phyloP scores from a whole-genome alignment of 1,139 yeast genomes.

The Suhomyces yuchorum region DNA sequence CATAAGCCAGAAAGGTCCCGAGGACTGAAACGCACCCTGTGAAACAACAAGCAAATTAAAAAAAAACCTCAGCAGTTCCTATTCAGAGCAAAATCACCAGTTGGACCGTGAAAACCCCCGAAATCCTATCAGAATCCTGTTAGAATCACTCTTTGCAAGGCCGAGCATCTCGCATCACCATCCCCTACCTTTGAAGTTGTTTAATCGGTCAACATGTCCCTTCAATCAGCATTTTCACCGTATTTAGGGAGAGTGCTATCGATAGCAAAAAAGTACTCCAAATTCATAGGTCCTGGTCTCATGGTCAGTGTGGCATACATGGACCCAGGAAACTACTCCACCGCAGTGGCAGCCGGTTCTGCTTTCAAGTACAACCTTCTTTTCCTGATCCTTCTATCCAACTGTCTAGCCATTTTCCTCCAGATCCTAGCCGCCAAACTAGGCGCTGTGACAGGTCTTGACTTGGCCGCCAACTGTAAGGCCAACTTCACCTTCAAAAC shows the following conservation, averaged over 20 bases:
- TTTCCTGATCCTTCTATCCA: constrained; percentile 78
- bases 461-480: constrained; percentile 80
- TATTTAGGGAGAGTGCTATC: constrained; percentile 1
- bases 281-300: constrained; percentile 88
- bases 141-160: no score
- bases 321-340: constrained; percentile 97
- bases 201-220: neutral
- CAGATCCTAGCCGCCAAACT: constrained; percentile 83
- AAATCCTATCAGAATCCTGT: no score
- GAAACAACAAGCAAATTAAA: neutral
- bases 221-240: neutral
- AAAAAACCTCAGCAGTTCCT: neutral
- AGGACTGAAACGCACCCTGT: neutral
- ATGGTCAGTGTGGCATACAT: constrained; percentile 95
- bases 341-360: constrained; percentile 93
- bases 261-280: constrained; percentile 50
- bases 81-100: neutral
- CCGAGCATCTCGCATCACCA: neutral
- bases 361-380: constrained; percentile 80
- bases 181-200: neutral
- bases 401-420: constrained; percentile 81
- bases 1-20: neutral
- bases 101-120: neutral
- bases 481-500: constrained; percentile 65
- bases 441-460: constrained; percentile 83